phyloP scores from a whole-genome alignment of 352 stramenopile genomes.

The Pythium graminicola region DNA sequence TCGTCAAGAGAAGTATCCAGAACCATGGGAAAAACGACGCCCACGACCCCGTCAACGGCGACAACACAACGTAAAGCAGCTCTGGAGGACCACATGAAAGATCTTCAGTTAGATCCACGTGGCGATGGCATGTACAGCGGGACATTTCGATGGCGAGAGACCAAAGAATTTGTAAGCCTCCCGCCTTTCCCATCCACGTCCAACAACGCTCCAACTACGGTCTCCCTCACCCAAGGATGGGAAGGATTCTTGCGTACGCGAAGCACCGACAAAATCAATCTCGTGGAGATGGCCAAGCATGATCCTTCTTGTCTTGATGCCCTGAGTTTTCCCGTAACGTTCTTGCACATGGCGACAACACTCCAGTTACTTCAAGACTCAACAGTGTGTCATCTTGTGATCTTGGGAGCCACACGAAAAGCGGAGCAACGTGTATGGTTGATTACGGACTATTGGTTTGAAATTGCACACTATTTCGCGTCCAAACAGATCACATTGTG shows the following conservation, averaged over 20 bases:
- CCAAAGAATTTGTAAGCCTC: constrained; percentile 44
- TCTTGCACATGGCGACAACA: constrained; percentile 36
- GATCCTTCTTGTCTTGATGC: constrained; percentile 73
- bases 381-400: constrained; percentile 30
- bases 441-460: constrained; percentile 65
- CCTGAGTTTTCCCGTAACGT: constrained; percentile 63
- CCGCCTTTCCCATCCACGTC: constrained; percentile 9
- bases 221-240: constrained; percentile 38
- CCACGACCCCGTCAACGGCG: constrained; percentile 7
- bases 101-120: constrained; percentile 57
- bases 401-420: constrained; percentile 56
- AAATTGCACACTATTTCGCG: constrained; percentile 38
- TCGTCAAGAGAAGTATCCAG: too few species aligned
- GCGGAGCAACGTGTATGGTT: constrained; percentile 63
- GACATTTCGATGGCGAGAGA: constrained; percentile 70
- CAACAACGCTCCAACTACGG: not conserved
- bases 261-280: constrained; percentile 17
- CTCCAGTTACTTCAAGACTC: constrained; percentile 25
- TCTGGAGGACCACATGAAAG: constrained; percentile 13
- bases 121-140: constrained; percentile 76
- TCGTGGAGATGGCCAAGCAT: constrained; percentile 32
- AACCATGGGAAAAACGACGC: constrained; percentile 1
- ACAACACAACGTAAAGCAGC: not conserved
- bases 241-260: constrained; percentile 40
- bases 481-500: constrained; percentile 32